Percentiles rank a stretch among this genome's conserved stretches.
These are phyloP conservation scores for Eucalyptus marginata DNA, from an alignment of 345 rosid species.

Conservation along the genomic window DNA sequence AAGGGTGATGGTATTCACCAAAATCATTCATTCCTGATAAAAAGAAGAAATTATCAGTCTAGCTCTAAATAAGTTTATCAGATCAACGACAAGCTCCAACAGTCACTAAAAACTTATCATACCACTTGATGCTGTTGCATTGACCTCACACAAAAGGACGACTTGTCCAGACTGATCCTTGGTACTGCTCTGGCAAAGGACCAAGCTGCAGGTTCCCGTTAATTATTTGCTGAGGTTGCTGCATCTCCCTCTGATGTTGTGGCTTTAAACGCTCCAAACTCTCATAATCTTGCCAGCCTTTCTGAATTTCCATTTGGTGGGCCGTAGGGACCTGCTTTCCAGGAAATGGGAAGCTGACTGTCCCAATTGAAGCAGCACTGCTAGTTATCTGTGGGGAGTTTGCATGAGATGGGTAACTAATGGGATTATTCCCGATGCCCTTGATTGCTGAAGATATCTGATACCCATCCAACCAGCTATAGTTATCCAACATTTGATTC, in stretches of 20 bases:
- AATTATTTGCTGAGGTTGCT: slow-evolving; percentile 16
- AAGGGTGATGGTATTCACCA: slow-evolving; percentile 46
- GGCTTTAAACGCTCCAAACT: slow-evolving; percentile 25
- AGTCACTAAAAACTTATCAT: background rate
- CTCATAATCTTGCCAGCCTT: slow-evolving; percentile 37
- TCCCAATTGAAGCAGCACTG: slow-evolving; percentile 38
- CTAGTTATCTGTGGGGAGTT: slow-evolving; percentile 30
- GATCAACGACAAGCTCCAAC: background rate
- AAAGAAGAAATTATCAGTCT: background rate
- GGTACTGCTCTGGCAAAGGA: slow-evolving; percentile 65
- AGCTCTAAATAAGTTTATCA: background rate
- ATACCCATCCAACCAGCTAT: slow-evolving; percentile 98
- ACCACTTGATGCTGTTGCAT: slow-evolving; percentile 35
- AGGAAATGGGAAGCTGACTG: slow-evolving; percentile 75
- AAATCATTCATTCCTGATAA: slow-evolving; percentile 36
- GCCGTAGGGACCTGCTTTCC: slow-evolving; percentile 53
- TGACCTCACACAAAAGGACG: slow-evolving; percentile 77
- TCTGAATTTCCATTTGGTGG: slow-evolving; percentile 42
- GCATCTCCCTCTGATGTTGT: slow-evolving; percentile 48
- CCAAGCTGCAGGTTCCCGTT: slow-evolving; percentile 45
- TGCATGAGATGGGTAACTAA: slow-evolving; percentile 25
- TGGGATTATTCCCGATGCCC: slow-evolving; percentile 19
- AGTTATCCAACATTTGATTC: slow-evolving; percentile 47
- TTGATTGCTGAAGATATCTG: slow-evolving; percentile 43
- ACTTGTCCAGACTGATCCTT: slow-evolving; percentile 69